Evolutionary conservation across 257 asterid species (phyloP), one percentile per base, ranked within the genome.

Genomic region (Ehretia macrophylla): DNA sequence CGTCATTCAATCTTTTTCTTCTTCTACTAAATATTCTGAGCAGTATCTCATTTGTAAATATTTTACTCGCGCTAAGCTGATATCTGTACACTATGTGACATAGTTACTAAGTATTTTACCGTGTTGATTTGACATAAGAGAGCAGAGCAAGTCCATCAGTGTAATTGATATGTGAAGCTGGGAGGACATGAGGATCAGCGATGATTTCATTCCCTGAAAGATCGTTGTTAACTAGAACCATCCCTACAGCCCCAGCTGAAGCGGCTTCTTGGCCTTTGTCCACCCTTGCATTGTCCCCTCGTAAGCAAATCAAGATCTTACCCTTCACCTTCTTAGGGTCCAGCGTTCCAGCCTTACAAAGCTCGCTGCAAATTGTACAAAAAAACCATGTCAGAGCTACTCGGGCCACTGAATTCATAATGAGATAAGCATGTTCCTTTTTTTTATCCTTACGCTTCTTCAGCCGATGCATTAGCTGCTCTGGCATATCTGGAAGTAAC

Each of bases 141-240:
- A 68, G 71, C 50, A 88, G 78, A 58, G 86, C 75, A 67, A 86
- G 73, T 13, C 97, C 97, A 64, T 86, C 91, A 0, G 75, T 61
- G 76, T 86, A 88, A 60, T 68, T 88, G 80, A 92, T 84, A 4
- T 83, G 89, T 32, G 99, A 77, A 66, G 96, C 89, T 1, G 99
- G 97, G 17, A 87, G 79, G 45, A 88, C 76, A 66, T 84, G 96
- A 66, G 99, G 87, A 56, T 92, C 99, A 44, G 95, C 95, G 45
- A 83, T 62, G 22, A 86, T 78, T 62, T 92, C 99, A 68, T 88
- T 81, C 14, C 91, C 97, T 23, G 92, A 86, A 46, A 61, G 74
- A 21, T 66, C 59, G 44, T 83, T 60, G 68, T 92, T 92, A 55
- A 84, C 84, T 17, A 92, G 75, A 38, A 92, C 80, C 89, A 92